A percentile compares a stretch with the other conserved stretches of the same genome.
Conservation (phyloP, 2,329 filamentous ascomycete species). For the Corynespora cassiicola region DNA sequence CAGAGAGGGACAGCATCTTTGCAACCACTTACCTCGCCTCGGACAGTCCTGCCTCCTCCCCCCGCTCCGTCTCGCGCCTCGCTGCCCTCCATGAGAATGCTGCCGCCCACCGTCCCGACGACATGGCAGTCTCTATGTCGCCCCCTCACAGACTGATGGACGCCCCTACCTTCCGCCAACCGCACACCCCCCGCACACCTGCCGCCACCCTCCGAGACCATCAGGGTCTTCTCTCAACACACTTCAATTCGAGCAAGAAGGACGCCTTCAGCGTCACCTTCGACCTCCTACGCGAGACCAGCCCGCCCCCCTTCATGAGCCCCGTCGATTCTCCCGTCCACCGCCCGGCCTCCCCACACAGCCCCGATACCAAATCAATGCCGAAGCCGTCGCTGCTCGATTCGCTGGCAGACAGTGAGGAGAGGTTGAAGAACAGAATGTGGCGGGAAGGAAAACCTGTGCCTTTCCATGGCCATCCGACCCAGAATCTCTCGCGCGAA, state of each 20-base stretch:
- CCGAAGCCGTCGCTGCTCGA: slow-evolving; percentile 16
- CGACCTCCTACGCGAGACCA: slow-evolving; percentile 29
- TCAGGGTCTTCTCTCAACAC: slow-evolving; percentile 37
- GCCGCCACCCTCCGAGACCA: slow-evolving; percentile 36
- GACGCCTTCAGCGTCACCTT: slow-evolving; percentile 23
- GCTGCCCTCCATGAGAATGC: slow-evolving; percentile 31
- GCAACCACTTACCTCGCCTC: slow-evolving; percentile 65
- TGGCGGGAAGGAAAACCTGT: slow-evolving; percentile 58
- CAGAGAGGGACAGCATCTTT: slow-evolving; percentile 69
- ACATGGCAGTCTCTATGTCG: slow-evolving; percentile 37
- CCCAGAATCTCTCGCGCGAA: slow-evolving; percentile 52
- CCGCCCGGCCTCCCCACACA: slow-evolving; percentile 35
- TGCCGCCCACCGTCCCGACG: slow-evolving; percentile 27
- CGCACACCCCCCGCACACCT: slow-evolving; percentile 25
- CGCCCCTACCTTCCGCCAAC: slow-evolving; percentile 36
- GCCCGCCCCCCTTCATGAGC: slow-evolving; percentile 45
- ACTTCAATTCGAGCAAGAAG: slow-evolving; percentile 35
- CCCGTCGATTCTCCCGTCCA: slow-evolving; percentile 44
- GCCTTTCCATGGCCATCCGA: slow-evolving; percentile 42
- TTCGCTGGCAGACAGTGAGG: slow-evolving; percentile 41
- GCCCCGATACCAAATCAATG: slow-evolving; percentile 18
- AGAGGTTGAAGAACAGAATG: slow-evolving; percentile 54
- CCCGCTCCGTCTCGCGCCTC: slow-evolving; percentile 37
- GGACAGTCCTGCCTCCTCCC: slow-evolving; percentile 53
- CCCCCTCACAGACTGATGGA: slow-evolving; percentile 41